Conservation (phyloP, 2,329 filamentous ascomycete species). For the Arthroderma uncinatum region DNA sequence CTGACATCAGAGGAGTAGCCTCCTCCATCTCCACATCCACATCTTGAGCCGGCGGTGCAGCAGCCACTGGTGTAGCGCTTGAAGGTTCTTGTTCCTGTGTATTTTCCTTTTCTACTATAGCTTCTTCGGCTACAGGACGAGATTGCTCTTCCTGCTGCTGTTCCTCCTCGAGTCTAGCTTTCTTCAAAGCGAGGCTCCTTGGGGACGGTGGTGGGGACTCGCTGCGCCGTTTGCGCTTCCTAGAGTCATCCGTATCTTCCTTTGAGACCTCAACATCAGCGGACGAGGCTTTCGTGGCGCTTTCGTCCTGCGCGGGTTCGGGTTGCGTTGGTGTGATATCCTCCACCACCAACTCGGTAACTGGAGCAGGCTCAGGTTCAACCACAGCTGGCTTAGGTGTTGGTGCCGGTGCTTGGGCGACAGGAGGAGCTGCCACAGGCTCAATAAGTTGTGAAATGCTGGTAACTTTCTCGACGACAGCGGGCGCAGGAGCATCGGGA, state of each 20-base stretch:
- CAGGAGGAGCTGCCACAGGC: constrained; percentile 5
- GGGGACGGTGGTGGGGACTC: constrained; percentile 48
- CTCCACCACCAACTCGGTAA: neutral
- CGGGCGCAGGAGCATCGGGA: neutral
- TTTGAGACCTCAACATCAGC: constrained; percentile 20
- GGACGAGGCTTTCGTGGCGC: constrained; percentile 15
- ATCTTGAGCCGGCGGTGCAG: neutral
- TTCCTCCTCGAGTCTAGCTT: constrained; percentile 36
- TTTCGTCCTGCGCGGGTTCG: constrained; percentile 17
- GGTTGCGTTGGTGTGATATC: constrained; percentile 18
- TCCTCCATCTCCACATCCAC: constrained; percentile 4
- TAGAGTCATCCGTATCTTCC: constrained; percentile 42
- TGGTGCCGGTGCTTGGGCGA: neutral
- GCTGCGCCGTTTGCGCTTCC: constrained; percentile 58
- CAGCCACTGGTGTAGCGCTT: neutral
- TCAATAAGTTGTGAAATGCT: constrained; percentile 4
- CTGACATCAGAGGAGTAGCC: constrained; percentile 1
- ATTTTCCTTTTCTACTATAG: neutral
- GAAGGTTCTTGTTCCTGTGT: neutral
- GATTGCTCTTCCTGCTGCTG: constrained; percentile 19
- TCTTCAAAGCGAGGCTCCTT: constrained; percentile 47
- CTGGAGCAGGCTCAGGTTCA: constrained; percentile 15
- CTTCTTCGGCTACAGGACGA: neutral
- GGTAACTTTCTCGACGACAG: neutral
- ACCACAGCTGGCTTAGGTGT: constrained; percentile 15